These are phyloP conservation scores for Verticillium longisporum DNA, from an alignment of 2,329 filamentous ascomycete species.

Conservation along the genomic window DNA sequence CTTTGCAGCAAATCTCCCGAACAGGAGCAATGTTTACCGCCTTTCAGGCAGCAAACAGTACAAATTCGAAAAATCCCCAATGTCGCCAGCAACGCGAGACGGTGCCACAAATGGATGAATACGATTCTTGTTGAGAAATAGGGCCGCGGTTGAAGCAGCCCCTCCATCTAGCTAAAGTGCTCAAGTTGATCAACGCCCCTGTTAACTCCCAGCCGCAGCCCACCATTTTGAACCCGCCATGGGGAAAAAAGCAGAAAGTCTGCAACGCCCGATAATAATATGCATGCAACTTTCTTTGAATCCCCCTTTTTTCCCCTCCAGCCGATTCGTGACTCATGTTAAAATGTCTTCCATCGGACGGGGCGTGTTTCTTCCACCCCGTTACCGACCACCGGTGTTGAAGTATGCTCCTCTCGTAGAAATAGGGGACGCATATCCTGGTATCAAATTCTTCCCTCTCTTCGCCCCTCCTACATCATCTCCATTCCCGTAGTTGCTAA, in stretches of 20 bases:
- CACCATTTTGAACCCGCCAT: not conserved
- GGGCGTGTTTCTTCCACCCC: slow-evolving; percentile 6
- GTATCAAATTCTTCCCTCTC: not conserved
- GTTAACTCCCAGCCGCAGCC: slow-evolving; percentile 1
- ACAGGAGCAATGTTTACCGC: too few species aligned
- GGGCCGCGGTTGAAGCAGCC: not conserved
- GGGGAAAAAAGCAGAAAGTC: not conserved
- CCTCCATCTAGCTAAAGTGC: slow-evolving; percentile 3
- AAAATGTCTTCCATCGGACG: slow-evolving; percentile 2
- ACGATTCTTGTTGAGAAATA: not conserved
- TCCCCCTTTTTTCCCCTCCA: not conserved
- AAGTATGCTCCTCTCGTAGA: not conserved
- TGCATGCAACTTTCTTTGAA: slow-evolving; percentile 1
- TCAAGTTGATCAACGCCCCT: slow-evolving; percentile 4
- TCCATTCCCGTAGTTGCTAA: not conserved
- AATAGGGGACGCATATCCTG: not conserved
- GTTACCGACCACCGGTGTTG: slow-evolving; percentile 7
- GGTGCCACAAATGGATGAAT: not conserved
- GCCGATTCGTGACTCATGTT: slow-evolving; percentile 6
- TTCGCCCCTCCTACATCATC: not conserved
- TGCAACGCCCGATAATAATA: slow-evolving; percentile 1
- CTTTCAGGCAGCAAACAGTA: too few species aligned
- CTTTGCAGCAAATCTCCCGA: too few species aligned
- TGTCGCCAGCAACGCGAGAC: too few species aligned
- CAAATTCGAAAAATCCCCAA: too few species aligned